Base-by-base conservation (phyloP, 148 eudicot genomes). In the Hydrangea macrophylla region DNA sequence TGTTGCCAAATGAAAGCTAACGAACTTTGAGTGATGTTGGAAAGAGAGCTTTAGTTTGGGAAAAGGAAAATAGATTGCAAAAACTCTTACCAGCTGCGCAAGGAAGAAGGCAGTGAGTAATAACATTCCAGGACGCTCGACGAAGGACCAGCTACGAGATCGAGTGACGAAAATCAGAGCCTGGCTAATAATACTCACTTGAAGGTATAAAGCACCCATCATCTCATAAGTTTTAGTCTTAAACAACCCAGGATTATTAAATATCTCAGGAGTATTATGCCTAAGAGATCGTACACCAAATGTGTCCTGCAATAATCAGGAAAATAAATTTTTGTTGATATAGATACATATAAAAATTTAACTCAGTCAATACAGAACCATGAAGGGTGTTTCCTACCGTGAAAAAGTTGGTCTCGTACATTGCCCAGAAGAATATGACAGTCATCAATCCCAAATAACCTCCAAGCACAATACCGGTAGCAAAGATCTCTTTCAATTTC, bases 111-210 rank as follows among this genome's bases (percentile, higher is more conserved):
- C 98, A 55, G 59, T 57, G 59, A 84, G 11, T 62, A 93, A 64
- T 27, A 93, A 84, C 44, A 81, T 28, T 37, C 98, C 96, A 30
- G 98, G 98, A 31, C 98, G 94, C 74, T 93, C 98, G 9, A 84
- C 58, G 53, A 67, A 93, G 6, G 96, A 93, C 88, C 90, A 88
- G 78, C 96, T 82, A 32, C 98, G 92, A 24, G 98, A 93, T 55
- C 98, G 79, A 65, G 98, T 90, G 60, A 93, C 98, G 44, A 92
- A 92, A 64, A 92, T 92, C 64, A 92, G 79, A 75, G 98, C 96
- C 68, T 92, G 98, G 69, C 98, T 93, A 37, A 93, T 85, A 42
- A 88, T 86, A 77, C 98, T 93, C 70, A 93, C 98, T 93, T 93
- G 98, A 42, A 93, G 88, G 73, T 93, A 93, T 22, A 93, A 64